Percentiles rank a stretch among this genome's conserved stretches.
These are phyloP conservation scores for Hysterium pulicare DNA, from an alignment of 2,329 filamentous ascomycete genomes.

Conservation along the genomic window DNA sequence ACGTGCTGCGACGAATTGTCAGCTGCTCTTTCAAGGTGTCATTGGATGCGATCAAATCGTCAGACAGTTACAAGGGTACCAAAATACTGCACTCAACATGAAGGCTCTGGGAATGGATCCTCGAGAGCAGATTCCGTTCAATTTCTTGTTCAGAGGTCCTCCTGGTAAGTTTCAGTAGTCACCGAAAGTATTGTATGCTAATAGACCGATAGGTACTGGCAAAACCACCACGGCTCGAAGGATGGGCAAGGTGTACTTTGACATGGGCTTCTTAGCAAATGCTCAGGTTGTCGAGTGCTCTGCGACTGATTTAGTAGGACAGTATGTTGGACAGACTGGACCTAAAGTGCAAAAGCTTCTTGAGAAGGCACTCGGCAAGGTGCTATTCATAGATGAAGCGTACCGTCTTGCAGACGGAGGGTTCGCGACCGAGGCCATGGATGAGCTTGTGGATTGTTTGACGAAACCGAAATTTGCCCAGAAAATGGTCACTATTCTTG, in stretches of 20 bases:
- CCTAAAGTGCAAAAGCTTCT: constrained; percentile 61
- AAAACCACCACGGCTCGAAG: constrained; percentile 72
- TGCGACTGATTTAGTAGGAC: constrained; percentile 64
- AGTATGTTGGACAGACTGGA: constrained; percentile 67
- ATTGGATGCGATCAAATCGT: constrained; percentile 59
- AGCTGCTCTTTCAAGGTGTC: constrained; percentile 55
- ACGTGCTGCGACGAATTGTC: constrained; percentile 46
- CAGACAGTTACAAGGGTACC: constrained; percentile 52
- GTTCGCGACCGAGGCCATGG: constrained; percentile 57
- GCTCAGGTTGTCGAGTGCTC: constrained; percentile 64
- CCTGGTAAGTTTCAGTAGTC: constrained; percentile 47
- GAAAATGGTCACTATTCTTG: constrained; percentile 65
- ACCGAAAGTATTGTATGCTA: not conserved
- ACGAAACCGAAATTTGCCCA: constrained; percentile 56
- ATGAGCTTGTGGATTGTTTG: constrained; percentile 52
- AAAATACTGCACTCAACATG: constrained; percentile 52
- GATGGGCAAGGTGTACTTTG: constrained; percentile 72
- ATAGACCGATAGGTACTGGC: constrained; percentile 53
- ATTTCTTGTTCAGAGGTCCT: constrained; percentile 65
- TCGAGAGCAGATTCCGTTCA: constrained; percentile 59
- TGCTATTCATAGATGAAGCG: constrained; percentile 71
- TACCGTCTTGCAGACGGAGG: constrained; percentile 59
- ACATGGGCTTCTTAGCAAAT: constrained; percentile 64
- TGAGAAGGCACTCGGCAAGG: constrained; percentile 61
- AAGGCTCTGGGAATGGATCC: constrained; percentile 54